Base-by-base conservation (phyloP, 768 basidiomycete species). In the Dioszegia aurantiaca region DNA sequence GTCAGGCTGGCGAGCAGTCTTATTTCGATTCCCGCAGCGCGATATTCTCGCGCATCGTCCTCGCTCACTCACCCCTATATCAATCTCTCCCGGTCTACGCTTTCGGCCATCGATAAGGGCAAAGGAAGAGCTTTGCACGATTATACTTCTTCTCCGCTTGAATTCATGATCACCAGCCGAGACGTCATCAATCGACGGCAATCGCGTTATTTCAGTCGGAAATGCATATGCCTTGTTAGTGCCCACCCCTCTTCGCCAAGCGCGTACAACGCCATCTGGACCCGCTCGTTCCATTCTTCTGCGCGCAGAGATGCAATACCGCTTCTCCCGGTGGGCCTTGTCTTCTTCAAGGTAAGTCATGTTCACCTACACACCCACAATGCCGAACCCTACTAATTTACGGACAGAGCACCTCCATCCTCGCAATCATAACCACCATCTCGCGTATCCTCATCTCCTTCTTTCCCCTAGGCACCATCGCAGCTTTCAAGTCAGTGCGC, bases 371-470 rank as follows among this genome's bases (percentile, higher is more conserved):
- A n/a, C n/a, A n/a, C n/a, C 17, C 10, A n/a, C n/a, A 39, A 16
- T 14, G 5, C 1, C 8, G 31, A 0, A 26, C 3, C 24, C 26
- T 28, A 23, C 2, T 3, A 48, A 43, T 53, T 62, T 27, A 59
- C 44, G 19, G 33, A 16, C 37, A 74, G 73, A 62, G 64, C 40
- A 67, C 70, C 17, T 65, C 70, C 17, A 43, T 67, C 14, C 55
- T 72, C 33, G 61, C 73, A 8, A 27, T 58, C n/a, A 63, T 67
- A 21, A 74, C 68, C 21, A 58, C 65, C 2, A 58, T 74, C 31
- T 70, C 73, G 4, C 73, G 73, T 1, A 61, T 72, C 31, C 55
- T 74, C 27, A 64, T 74, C 31, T 70, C 73, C 17, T 67, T 74
- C 61, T 67, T 74, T 37, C 73, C 73, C 27, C 49, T 74, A 21